Evolutionary conservation across 306 rosid genomes (phyloP), one percentile per base, ranked within the genome.

Genomic region (Glycine tomentella): DNA sequence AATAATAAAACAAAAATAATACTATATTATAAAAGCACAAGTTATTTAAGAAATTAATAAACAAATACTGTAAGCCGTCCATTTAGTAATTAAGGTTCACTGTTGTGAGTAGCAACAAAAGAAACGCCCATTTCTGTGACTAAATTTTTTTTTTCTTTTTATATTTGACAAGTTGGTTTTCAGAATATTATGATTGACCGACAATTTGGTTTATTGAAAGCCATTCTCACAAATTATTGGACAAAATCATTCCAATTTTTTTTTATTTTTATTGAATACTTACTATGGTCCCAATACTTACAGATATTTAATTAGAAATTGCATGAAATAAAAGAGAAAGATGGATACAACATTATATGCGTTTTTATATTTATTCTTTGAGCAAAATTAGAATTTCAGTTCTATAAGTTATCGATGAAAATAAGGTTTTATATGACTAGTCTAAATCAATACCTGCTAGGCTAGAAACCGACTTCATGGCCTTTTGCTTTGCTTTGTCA

Each of bases 401-500:
- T 33, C 9, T 40, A 2, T 13, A 6, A 12, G 45, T 12, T 34
- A 63, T 15, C 10, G 3, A 50, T 17, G 10, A 56, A 16, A 20
- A 1, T 9, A 4, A 20, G 38, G n/a, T 59, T 9, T 59, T 51
- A 13, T 51, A 1, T 3, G n/a, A 50, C 55, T 51, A 13, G 6
- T 13, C 57, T 25, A 25, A 25, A 59, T 61, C 40, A 25, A 48
- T 84, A 94, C 97, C 98, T 81, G 86, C 0, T 33, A 92, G 86
- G 68, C 72, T 5, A 15, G 93, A 91, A 77, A 92, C 97, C 15
- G 84, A 78, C 85, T 85, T 92, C 86, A 94, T 75, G 65, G 97
- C 98, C 80, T 91, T 94, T 66, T 85, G 90, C 81, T 94, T 94
- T 38, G 84, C 90, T 79, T 78, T 92, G 48, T 90, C 93, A 81